Evolutionary conservation across 768 basidiomycete species (phyloP).

Genomic region (Lentinula raphanica): DNA sequence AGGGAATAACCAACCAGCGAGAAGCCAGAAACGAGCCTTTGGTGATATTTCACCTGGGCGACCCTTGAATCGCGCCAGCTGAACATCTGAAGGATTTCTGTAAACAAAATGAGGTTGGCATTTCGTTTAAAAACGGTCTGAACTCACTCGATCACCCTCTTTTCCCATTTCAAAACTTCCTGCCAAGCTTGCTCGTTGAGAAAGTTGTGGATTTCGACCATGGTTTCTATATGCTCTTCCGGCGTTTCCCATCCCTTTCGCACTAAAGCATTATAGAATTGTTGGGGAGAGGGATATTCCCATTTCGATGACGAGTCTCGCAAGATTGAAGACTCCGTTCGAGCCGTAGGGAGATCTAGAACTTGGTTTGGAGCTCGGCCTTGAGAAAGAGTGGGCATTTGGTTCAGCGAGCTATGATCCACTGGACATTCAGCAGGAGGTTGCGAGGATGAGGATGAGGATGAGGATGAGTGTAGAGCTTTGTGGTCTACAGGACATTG

Average conservation of each 20-base stretch:
- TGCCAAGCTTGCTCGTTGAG: constrained; percentile 96
- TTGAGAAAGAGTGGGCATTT: constrained; percentile 85
- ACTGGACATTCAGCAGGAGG: constrained; percentile 44
- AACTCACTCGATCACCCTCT: constrained; percentile 55
- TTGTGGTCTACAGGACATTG: constrained; percentile 36
- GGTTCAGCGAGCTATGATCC: constrained; percentile 63
- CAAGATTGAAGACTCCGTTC: constrained; percentile 83
- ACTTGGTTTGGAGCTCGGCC: constrained; percentile 53
- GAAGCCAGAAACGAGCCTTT: constrained; percentile 83
- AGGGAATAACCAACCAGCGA: constrained; percentile 87
- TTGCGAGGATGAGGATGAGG: constrained; percentile 11
- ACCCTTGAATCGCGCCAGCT: constrained; percentile 83
- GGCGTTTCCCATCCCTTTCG: constrained; percentile 97
- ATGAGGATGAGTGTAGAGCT: constrained; percentile 11
- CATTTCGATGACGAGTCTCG: constrained; percentile 56
- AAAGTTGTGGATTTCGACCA: constrained; percentile 99
- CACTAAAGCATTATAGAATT: constrained; percentile 95
- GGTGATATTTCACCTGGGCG: constrained; percentile 91
- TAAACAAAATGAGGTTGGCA: constrained; percentile 5
- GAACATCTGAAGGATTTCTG: constrained; percentile 57
- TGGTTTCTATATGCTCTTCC: constrained; percentile 90
- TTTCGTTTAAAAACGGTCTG: background rate
- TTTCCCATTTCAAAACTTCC: constrained; percentile 93
- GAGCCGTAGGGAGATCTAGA: constrained; percentile 60
- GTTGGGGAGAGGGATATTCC: constrained; percentile 97